Evolutionary conservation across 2,329 filamentous ascomycete genomes (phyloP), one percentile per base, ranked within the genome.

Genomic region (Fusarium verrucosum): DNA sequence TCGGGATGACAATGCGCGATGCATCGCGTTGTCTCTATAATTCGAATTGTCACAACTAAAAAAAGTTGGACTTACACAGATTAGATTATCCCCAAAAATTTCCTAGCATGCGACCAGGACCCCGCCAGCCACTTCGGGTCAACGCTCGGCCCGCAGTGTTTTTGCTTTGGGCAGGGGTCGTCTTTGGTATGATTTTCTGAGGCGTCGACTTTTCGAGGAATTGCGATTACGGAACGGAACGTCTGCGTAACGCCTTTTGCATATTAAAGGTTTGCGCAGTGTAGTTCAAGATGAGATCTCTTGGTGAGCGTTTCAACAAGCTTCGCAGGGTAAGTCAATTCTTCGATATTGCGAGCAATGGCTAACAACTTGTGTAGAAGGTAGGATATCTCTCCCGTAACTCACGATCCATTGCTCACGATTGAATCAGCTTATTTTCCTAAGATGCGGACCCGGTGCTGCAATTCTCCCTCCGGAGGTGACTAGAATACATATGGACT

Each of bases 361-460:
- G 47, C 70, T 73, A 66, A 72, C 58, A 52, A 61, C 25, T 42
- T 50, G 40, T 36, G 50, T 52, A 84, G 82, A 81, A 79, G 79
- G 81, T 83, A 81, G 63, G n/a, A 61, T 58, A 42, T 53, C 57
- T 61, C 52, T 19, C 32, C 46, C 67, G 59, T 66, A 42, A 45
- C 43, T 41, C 62, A 52, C 52, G 59, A 51, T 64, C 58, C 71
- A 72, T 49, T 75, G 65, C 58, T 58, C 56, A 72, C 64, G 70
- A 26, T 49, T 22, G 17, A 72, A 35, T 59, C 75, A 95, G 90
- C 81, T 96, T 47, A 83, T 95, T 65, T 81, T 83, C 73, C 82
- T 98, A 77, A 88, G 90, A 75, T 83, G 90, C 75, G 95, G 94
- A 58, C 89, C 91, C 26, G 95, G 94, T 54, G 93, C 95, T 38